Evolutionary conservation across 495 filamentous ascomycete genomes (phyloP), one percentile per base, ranked within the genome.

Genomic region (Penicillium taxi): DNA sequence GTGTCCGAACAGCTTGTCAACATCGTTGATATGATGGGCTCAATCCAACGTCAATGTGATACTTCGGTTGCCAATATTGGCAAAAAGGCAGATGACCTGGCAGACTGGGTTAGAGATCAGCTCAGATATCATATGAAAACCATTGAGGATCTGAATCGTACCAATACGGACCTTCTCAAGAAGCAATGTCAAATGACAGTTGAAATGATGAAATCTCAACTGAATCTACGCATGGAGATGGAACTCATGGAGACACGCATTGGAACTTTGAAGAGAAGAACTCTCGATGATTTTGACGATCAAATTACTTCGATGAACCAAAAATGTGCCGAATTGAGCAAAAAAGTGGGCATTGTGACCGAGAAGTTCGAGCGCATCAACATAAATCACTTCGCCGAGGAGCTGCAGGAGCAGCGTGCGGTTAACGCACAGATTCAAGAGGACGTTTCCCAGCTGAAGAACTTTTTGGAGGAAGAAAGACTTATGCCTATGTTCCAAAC

Each of bases 21-120:
- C 8, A 33, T 52, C 5, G 21, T 42, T 2, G 35, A 48, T 4
- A 44, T 39, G 28, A 15, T 52, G 4, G 25, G 18, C 1, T 34
- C 34, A 4, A 34, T 48, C n/a, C 44, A 52, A 32, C 33, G 34
- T 11, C 34, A 37, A 13, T 8, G 35, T 2, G 41, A 52, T 12
- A 12, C 18, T n/a, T 35, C 32, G 1, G 29, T 42, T 11, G 26
- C 19, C n/a, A 27, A 2, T 14, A 17, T 45, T n/a, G 40, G 9
- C 26, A 24, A 29, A 2, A 45, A 42, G 13, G 4, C 45, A 3
- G 37, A 45, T 6, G 45, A 48, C 12, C 32, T 48, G 1, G 39
- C 35, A 1, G 26, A 15, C 20, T 48, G 49, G 49, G 29, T 48
- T n/a, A 20, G 35, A 9, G 32, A 35, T 22, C 41, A 52, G 8